Evolutionary conservation across 495 filamentous ascomycete species (phyloP).

Genomic region (Sordaria brevicollis): DNA sequence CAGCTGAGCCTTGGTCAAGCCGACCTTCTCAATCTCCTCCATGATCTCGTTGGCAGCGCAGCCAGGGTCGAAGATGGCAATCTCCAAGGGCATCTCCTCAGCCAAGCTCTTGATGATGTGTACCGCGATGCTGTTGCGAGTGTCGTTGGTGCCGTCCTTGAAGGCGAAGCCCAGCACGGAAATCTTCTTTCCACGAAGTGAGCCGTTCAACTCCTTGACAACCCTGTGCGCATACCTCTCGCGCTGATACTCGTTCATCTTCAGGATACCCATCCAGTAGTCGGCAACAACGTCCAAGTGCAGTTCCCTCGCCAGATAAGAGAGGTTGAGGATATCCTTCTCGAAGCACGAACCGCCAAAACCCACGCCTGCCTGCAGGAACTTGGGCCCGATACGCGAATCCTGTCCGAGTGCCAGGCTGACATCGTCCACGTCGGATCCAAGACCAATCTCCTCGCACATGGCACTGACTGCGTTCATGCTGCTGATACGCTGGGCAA

Average conservation of each 20-base stretch:
- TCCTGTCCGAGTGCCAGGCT: slow-evolving; percentile 61
- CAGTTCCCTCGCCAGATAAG: slow-evolving; percentile 62
- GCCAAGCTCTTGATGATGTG: slow-evolving; percentile 55
- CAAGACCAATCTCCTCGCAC: slow-evolving; percentile 60
- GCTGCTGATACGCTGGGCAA: slow-evolving; percentile 76
- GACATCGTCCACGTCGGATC: slow-evolving; percentile 63
- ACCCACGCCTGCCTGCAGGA: slow-evolving; percentile 67
- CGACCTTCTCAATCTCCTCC: slow-evolving; percentile 31
- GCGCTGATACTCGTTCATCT: slow-evolving; percentile 70
- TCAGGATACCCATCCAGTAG: slow-evolving; percentile 65
- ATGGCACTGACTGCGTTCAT: slow-evolving; percentile 74
- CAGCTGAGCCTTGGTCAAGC: slow-evolving; percentile 20
- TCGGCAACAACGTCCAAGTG: slow-evolving; percentile 61
- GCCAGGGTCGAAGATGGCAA: slow-evolving; percentile 68
- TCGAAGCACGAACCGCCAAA: slow-evolving; percentile 80
- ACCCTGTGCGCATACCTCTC: slow-evolving; percentile 55
- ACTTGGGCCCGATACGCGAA: slow-evolving; percentile 57
- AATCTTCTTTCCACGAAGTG: slow-evolving; percentile 60
- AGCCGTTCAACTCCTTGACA: slow-evolving; percentile 56
- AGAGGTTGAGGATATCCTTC: slow-evolving; percentile 70
- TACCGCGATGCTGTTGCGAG: slow-evolving; percentile 60
- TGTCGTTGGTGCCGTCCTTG: slow-evolving; percentile 75
- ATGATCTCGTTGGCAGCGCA: slow-evolving; percentile 35
- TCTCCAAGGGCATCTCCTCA: slow-evolving; percentile 49
- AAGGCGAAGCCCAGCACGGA: slow-evolving; percentile 70